phyloP scores from a whole-genome alignment of 306 rosid genomes.

The Mimosa bimucronata region DNA sequence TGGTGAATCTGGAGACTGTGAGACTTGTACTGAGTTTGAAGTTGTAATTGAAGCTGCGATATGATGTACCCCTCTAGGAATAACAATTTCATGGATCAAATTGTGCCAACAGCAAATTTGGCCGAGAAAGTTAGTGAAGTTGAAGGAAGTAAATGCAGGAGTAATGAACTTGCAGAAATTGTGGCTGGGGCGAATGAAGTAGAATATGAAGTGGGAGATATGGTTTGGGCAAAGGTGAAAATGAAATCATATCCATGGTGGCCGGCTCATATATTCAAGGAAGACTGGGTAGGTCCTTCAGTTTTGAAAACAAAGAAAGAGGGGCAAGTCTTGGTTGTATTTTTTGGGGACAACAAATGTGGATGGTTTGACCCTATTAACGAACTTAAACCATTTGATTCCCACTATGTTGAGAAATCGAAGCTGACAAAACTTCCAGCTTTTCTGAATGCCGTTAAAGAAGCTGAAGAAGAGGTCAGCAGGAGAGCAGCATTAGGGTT shows the following conservation, averaged over 20 bases:
- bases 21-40: background rate
- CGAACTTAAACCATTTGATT: constrained; percentile 25
- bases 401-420: constrained; percentile 24
- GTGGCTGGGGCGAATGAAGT: background rate
- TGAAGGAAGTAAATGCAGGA: background rate
- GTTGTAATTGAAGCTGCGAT: background rate
- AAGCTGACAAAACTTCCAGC: background rate
- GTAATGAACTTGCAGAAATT: background rate
- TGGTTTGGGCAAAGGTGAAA: constrained; percentile 32
- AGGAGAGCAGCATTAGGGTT: constrained; percentile 24
- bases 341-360: constrained; percentile 28
- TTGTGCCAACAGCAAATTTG: background rate
- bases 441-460: constrained; percentile 23
- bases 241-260: constrained; percentile 25
- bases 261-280: constrained; percentile 17
- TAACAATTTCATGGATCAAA: background rate
- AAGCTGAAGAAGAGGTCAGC: constrained; percentile 9
- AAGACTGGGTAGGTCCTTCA: constrained; percentile 8
- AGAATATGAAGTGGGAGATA: constrained; percentile 32
- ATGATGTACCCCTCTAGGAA: background rate
- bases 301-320: constrained; percentile 18
- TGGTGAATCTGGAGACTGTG: background rate
- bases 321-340: constrained; percentile 26
- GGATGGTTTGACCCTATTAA: constrained; percentile 21
- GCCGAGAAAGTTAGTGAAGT: background rate